These are phyloP conservation scores for Achaetomiella virescens DNA, from an alignment of 495 filamentous ascomycete species.

Conservation along the genomic window DNA sequence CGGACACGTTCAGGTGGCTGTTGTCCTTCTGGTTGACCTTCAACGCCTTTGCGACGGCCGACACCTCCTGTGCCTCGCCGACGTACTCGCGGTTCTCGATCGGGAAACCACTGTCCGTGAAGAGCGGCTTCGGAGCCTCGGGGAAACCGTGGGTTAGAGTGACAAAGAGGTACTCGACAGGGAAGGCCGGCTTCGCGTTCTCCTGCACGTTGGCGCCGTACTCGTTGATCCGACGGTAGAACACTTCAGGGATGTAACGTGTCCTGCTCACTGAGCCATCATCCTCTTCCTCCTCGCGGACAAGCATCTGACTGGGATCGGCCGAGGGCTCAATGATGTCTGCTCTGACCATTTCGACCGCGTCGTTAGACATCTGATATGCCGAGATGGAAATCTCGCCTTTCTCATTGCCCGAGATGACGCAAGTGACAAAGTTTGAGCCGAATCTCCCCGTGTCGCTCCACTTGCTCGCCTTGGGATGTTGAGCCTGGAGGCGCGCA, in stretches of 20 bases:
- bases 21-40: conserved; percentile 47
- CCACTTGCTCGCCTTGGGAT: conserved; percentile 93
- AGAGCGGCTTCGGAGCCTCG: conserved; percentile 64
- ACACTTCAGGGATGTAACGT: conserved; percentile 94
- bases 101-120: conserved; percentile 65
- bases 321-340: conserved; percentile 94
- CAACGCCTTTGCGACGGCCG: conserved; percentile 35
- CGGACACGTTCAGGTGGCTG: conserved; percentile 64
- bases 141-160: conserved; percentile 97
- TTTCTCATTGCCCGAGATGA: conserved; percentile 84
- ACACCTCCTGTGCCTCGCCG: conserved; percentile 69
- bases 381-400: conserved; percentile 83
- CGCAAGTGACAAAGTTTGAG: conserved; percentile 94
- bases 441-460: conserved; percentile 92
- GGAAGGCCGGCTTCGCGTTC: conserved; percentile 93
- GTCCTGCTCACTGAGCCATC: conserved; percentile 62
- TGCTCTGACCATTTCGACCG: conserved; percentile 93
- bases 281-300: conserved; percentile 84
- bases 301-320: conserved; percentile 88
- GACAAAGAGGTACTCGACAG: conserved; percentile 91
- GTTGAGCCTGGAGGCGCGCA: conserved; percentile 74
- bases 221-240: conserved; percentile 92
- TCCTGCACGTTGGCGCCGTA: conserved; percentile 94
- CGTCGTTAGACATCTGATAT: conserved; percentile 91
- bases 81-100: conserved; percentile 85